phyloP scores from a whole-genome alignment of 306 rosid genomes.

The Fagus sylvatica region DNA sequence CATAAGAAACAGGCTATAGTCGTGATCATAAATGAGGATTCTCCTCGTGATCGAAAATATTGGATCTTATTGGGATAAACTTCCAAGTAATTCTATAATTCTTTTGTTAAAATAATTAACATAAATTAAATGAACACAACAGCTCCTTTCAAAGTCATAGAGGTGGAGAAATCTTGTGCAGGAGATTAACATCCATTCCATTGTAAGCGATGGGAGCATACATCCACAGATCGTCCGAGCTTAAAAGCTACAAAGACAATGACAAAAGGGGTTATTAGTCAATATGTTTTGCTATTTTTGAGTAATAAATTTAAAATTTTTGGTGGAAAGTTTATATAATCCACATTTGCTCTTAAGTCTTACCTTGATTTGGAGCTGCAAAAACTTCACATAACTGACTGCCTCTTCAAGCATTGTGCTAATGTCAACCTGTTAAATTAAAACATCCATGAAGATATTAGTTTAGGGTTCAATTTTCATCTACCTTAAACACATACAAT shows the following conservation, averaged over 20 bases:
- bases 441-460: constrained; percentile 9
- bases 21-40: constrained; percentile 26
- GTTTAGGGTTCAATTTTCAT: constrained; percentile 6
- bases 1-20: constrained; percentile 16
- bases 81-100: constrained; percentile 33
- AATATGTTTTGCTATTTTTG: not conserved
- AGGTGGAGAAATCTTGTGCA: constrained; percentile 44
- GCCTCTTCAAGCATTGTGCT: constrained; percentile 99
- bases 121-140: constrained; percentile 7
- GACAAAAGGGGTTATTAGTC: not conserved
- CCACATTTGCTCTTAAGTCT: not conserved
- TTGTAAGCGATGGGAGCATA: constrained; percentile 90
- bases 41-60: constrained; percentile 37
- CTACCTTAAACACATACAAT: not conserved
- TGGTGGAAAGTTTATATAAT: not conserved
- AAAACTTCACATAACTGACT: constrained; percentile 83
- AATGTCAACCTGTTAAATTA: constrained; percentile 64
- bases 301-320: not conserved
- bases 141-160: constrained; percentile 37
- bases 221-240: constrained; percentile 97
- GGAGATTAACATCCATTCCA: constrained; percentile 81
- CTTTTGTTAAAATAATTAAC: constrained; percentile 10
- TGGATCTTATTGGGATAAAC: constrained; percentile 37
- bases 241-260: constrained; percentile 57
- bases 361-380: constrained; percentile 95